These are phyloP conservation scores for Rhodotorula kratochvilovae DNA, from an alignment of 768 basidiomycete species.

Conservation along the genomic window DNA sequence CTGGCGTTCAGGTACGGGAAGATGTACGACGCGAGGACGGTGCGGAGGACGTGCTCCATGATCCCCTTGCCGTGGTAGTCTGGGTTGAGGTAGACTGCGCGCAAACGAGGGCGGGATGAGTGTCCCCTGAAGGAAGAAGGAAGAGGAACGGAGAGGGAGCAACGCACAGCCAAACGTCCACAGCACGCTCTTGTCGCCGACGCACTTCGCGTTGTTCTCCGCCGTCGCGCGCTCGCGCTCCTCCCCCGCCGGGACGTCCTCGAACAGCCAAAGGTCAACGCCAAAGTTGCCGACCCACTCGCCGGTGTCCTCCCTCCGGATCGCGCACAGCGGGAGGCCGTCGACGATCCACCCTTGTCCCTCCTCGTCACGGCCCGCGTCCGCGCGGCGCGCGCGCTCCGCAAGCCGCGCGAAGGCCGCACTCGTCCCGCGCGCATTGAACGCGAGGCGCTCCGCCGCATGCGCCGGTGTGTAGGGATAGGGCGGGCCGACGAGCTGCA, in stretches of 20 bases:
- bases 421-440: background rate
- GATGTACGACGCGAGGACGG: slow-evolving; percentile 3
- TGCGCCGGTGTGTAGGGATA: slow-evolving; percentile 6
- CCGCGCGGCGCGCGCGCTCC: background rate
- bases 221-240: slow-evolving; percentile 16
- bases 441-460: background rate
- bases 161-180: slow-evolving; percentile 22
- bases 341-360: background rate
- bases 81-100: slow-evolving; percentile 15
- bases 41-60: slow-evolving; percentile 13
- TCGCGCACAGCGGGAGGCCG: background rate
- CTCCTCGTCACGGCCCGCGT: background rate
- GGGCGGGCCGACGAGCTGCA: slow-evolving; percentile 23
- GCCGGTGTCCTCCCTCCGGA: slow-evolving; percentile 6
- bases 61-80: slow-evolving; percentile 1
- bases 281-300: slow-evolving; percentile 28
- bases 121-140: background rate
- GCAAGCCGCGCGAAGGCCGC: background rate
- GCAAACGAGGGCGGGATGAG: background rate
- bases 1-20: slow-evolving; percentile 1
- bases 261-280: background rate
- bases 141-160: background rate
- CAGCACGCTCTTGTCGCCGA: background rate
- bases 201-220: slow-evolving; percentile 5
- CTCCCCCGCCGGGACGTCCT: slow-evolving; percentile 4